Evolutionary conservation across 2,329 filamentous ascomycete genomes (phyloP).

Genomic region (Nannizzia gypsea): DNA sequence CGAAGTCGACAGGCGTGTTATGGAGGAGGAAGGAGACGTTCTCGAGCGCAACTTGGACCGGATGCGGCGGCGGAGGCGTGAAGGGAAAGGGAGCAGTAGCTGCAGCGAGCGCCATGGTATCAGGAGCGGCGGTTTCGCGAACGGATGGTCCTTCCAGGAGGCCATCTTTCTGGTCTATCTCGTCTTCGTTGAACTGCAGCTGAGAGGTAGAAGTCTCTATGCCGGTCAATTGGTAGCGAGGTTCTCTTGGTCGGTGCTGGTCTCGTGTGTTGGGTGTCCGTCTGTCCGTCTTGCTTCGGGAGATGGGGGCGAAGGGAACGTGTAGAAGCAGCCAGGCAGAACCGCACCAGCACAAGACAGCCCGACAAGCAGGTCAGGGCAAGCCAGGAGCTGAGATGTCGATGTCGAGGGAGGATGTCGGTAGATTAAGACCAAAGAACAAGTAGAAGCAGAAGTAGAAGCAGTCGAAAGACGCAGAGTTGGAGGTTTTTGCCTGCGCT

Average conservation of each 20-base stretch:
- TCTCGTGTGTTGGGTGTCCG: background rate
- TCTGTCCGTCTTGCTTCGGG: background rate
- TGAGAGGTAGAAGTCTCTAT: too few species aligned
- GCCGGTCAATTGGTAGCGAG: background rate
- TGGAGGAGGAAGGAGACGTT: constrained; percentile 56
- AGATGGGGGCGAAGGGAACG: background rate
- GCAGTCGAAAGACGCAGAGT: background rate
- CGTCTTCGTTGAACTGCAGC: background rate
- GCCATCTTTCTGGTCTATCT: constrained; percentile 20
- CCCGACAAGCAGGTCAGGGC: constrained; percentile 9
- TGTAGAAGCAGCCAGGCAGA: background rate
- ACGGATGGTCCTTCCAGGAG: constrained; percentile 38
- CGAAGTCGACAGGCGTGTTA: constrained; percentile 68
- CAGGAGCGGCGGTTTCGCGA: constrained; percentile 35
- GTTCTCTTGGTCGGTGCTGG: background rate
- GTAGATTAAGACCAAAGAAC: too few species aligned
- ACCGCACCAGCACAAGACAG: constrained; percentile 12
- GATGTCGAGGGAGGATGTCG: too few species aligned
- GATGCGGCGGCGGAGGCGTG: constrained; percentile 52
- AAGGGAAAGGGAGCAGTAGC: constrained; percentile 43
- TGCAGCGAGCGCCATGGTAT: constrained; percentile 41
- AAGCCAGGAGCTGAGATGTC: constrained; percentile 12
- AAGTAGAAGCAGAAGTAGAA: too few species aligned
- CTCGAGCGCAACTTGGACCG: constrained; percentile 57
- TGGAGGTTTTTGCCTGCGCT: background rate